Evolutionary conservation across 148 eudicot genomes (phyloP).

Genomic region (Hydrangea macrophylla): DNA sequence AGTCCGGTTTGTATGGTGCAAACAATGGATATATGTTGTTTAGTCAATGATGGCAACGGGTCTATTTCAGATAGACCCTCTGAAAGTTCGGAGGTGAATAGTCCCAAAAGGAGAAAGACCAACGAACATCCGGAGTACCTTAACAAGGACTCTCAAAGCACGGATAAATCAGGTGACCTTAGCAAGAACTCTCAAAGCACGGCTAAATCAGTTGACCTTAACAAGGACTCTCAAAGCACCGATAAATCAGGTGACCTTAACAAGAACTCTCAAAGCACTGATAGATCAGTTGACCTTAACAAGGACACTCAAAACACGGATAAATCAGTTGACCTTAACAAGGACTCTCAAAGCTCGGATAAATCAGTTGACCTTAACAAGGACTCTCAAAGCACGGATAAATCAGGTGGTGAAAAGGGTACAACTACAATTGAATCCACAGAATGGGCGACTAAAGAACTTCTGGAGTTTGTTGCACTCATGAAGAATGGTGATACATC

Average conservation of each 20-base stretch:
- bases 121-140: slow-evolving; percentile 31
- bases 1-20: slow-evolving; percentile 13
- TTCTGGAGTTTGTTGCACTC: slow-evolving; percentile 80
- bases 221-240: slow-evolving; percentile 21
- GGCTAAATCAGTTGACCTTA: slow-evolving; percentile 24
- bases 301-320: too few species aligned
- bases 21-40: slow-evolving; percentile 11
- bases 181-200: slow-evolving; percentile 21
- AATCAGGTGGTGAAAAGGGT: too few species aligned
- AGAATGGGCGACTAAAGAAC: slow-evolving; percentile 83
- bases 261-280: slow-evolving; percentile 23
- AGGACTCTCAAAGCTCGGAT: too few species aligned
- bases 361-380: too few species aligned
- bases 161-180: slow-evolving; percentile 24
- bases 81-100: slow-evolving; percentile 37
- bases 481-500: slow-evolving; percentile 85
- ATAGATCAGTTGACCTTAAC: slow-evolving; percentile 25
- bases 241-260: slow-evolving; percentile 26
- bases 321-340: too few species aligned
- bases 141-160: slow-evolving; percentile 21
- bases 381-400: slow-evolving; percentile 22
- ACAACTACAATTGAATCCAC: too few species aligned
- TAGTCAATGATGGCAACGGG: slow-evolving; percentile 21
- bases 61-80: slow-evolving; percentile 16
- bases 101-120: slow-evolving; percentile 43